These are phyloP conservation scores for Xylaria nigripes DNA, from an alignment of 495 filamentous ascomycete species.

Conservation along the genomic window DNA sequence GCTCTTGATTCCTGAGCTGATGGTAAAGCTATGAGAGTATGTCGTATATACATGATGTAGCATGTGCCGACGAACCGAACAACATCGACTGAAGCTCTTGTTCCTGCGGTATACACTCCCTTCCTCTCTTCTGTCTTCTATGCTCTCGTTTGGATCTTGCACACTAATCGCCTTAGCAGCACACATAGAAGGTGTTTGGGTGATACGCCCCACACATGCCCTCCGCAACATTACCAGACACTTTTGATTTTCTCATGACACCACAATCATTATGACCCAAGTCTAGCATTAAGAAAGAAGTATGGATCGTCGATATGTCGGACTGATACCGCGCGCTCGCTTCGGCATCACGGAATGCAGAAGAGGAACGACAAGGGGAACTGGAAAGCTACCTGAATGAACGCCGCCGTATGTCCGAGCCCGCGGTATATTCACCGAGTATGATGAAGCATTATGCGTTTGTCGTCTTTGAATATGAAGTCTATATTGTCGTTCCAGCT, in stretches of 20 bases:
- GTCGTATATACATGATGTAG: background rate
- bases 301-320: background rate
- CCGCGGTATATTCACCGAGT: conserved; percentile 16
- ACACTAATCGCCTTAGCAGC: background rate
- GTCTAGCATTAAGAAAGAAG: background rate
- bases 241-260: background rate
- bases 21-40: background rate
- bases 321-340: background rate
- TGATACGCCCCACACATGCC: background rate
- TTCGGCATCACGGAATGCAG: background rate
- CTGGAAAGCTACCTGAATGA: conserved; percentile 23
- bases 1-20: background rate
- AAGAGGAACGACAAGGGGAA: conserved; percentile 1
- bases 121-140: background rate
- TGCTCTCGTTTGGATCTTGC: background rate
- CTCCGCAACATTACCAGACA: background rate
- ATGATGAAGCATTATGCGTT: conserved; percentile 12
- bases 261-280: background rate
- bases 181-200: background rate
- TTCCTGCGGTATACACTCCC: background rate
- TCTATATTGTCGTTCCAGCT: conserved; percentile 13
- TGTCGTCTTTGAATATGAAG: conserved; percentile 10
- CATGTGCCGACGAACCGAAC: background rate
- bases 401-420: conserved; percentile 20
- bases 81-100: background rate